Percentiles rank a stretch among this genome's conserved stretches.
These are phyloP conservation scores for Lupinus albus DNA, from an alignment of 306 rosid species.

Conservation along the genomic window DNA sequence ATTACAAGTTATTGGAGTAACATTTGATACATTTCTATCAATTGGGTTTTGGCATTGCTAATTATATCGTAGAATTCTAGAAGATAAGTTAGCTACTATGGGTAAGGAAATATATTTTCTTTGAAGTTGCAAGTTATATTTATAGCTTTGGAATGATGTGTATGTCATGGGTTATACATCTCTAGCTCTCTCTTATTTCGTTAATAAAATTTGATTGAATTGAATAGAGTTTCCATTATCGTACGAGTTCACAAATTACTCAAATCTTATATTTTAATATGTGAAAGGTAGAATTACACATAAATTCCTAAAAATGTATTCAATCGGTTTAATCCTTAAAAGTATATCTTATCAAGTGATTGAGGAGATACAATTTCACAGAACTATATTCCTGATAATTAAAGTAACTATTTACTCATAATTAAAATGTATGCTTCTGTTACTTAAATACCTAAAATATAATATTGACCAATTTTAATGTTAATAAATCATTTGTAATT, in stretches of 20 bases:
- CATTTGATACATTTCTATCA: constrained; percentile 27
- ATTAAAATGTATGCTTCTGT: too few species aligned
- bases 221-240: background rate
- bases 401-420: too few species aligned
- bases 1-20: constrained; percentile 6
- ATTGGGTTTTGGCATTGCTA: constrained; percentile 43
- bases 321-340: too few species aligned
- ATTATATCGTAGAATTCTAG: constrained; percentile 28
- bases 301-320: too few species aligned
- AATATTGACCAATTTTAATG: too few species aligned
- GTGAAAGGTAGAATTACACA: too few species aligned
- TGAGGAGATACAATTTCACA: too few species aligned
- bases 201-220: constrained; percentile 19
- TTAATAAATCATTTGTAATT: too few species aligned
- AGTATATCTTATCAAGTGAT: too few species aligned
- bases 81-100: constrained; percentile 22
- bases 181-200: constrained; percentile 33
- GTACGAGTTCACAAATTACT: constrained; percentile 20
- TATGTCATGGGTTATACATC: constrained; percentile 38
- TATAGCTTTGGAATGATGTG: constrained; percentile 32
- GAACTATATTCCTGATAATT: too few species aligned
- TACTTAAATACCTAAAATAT: too few species aligned
- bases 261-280: too few species aligned
- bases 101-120: constrained; percentile 28
- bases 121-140: constrained; percentile 25